Evolutionary conservation across 2,329 filamentous ascomycete species (phyloP).

Genomic region (Rhinocladiella similis): DNA sequence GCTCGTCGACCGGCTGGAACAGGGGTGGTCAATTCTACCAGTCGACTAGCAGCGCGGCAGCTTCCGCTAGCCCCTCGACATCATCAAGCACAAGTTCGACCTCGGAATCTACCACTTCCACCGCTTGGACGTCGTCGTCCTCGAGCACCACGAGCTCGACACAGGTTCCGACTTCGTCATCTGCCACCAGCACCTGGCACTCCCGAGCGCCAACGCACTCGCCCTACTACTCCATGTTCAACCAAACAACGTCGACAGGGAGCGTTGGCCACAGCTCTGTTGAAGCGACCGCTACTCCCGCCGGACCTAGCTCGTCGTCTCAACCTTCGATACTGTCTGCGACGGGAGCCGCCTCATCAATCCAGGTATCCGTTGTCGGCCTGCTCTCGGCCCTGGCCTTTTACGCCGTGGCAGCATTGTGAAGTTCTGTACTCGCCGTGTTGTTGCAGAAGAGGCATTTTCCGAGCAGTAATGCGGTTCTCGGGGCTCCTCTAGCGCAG

Average conservation of each 20-base stretch:
- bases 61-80: slow-evolving; percentile 31
- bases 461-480: slow-evolving; percentile 3
- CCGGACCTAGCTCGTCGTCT: slow-evolving; percentile 12
- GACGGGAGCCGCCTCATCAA: slow-evolving; percentile 12
- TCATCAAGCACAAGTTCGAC: slow-evolving; percentile 23
- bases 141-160: background rate
- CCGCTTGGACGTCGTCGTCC: slow-evolving; percentile 5
- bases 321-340: slow-evolving; percentile 10
- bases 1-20: background rate
- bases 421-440: background rate
- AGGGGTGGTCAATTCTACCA: slow-evolving; percentile 15
- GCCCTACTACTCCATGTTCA: slow-evolving; percentile 22
- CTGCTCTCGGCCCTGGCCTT: slow-evolving; percentile 13
- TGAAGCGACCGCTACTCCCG: slow-evolving; percentile 14
- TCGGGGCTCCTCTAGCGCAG: slow-evolving; percentile 11
- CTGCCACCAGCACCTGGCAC: slow-evolving; percentile 1
- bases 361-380: slow-evolving; percentile 3
- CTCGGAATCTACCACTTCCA: slow-evolving; percentile 20
- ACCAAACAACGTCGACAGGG: slow-evolving; percentile 8
- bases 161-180: background rate
- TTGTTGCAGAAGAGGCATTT: background rate
- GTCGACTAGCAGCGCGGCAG: background rate
- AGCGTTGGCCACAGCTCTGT: background rate
- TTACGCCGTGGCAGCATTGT: slow-evolving; percentile 8
- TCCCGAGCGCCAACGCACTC: slow-evolving; percentile 8